Base-by-base conservation (phyloP, 108 stramenopile genomes). In the Cyclotella choctawhatcheeana region DNA sequence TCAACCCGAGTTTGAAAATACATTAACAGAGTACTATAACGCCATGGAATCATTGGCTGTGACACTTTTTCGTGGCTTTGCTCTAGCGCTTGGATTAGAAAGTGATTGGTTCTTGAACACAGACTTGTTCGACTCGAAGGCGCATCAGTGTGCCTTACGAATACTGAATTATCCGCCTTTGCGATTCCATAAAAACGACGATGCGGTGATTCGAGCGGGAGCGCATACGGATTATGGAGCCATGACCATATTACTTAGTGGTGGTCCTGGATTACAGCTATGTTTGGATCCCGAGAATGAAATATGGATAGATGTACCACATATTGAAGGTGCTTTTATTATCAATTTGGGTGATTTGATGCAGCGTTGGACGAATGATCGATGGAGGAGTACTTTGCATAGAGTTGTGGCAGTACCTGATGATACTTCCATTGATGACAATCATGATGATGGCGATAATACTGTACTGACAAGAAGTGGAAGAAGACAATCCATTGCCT, bases 271-370 rank as follows among this genome's bases (percentile, higher is more conserved):
- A 44, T 77, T 95, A 20, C 85, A 95, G 72, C 83, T 69, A 26
- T 40, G 40, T 31, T 48, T 69, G n/a, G n/a, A n/a, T n/a, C n/a
- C n/a, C n/a, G n/a, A n/a, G n/a, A n/a, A n/a, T 13, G 50, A 34
- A 24, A 30, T 47, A 12, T 96, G 95, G 92, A 66, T 84, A 20
- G 78, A 86, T 45, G 91, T 93, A 3, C 89, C 91, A 8, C 71
- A 77, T 54, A 40, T 88, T 5, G 48, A 69, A 0, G 84, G 76
- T 50, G 79, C 81, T 43, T 92, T 97, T 31, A 81, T 94, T 31
- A 83, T 97, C 62, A 97, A 97, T 72, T 54, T 97, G n/a, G 96
- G 96, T 21, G 96, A 97, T 77, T 69, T 97, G 60, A 94, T 94
- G 93, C 82, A 82, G 45, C 52, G 89, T 66, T 97, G 96, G 96